Base-by-base conservation (phyloP, 139 green algal species). In the Spirogloea muscicola region DNA sequence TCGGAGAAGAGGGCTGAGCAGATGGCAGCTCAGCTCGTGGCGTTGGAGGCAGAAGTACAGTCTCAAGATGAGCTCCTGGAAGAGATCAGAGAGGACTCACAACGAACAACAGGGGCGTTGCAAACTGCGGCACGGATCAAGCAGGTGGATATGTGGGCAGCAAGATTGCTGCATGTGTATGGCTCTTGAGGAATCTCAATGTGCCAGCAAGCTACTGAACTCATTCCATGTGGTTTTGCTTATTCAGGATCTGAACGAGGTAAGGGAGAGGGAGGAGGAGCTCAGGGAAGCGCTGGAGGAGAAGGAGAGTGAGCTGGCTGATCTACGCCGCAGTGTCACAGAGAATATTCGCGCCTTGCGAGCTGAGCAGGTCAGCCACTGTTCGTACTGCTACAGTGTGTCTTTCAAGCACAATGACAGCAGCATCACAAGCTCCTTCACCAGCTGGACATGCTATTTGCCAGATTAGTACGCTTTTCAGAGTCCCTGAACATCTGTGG, bases 171-270 rank as follows among this genome's bases (percentile, higher is more conserved):
- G 48, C 48, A n/a, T 58, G n/a, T 25, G n/a, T 4, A 58, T 58
- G 48, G n/a, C 31, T 10, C 16, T 10, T 52, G 43, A n/a, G 52
- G n/a, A n/a, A n/a, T n/a, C n/a, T n/a, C n/a, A n/a, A n/a, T n/a
- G n/a, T n/a, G n/a, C n/a, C n/a, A n/a, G n/a, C n/a, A n/a, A n/a
- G n/a, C n/a, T n/a, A n/a, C n/a, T 62, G 52, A 18, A 25, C 33
- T 18, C 52, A 10, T 62, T 10, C 52, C 18, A 7, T 62, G 52
- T 7, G 7, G 10, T 62, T 18, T 10, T 25, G 10, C 21, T 13
- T n/a, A 13, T 62, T 7, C 52, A 62, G 52, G 16, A 37, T n/a
- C 52, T 66, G 58, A 66, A 66, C 33, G 58, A 29, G 25, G 33
- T 34, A 9, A 3, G 58, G 58, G 58, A 66, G 58, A 31, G 58